Conservation (phyloP, 2,329 filamentous ascomycete genomes). For the Aureobasidium zeae region DNA sequence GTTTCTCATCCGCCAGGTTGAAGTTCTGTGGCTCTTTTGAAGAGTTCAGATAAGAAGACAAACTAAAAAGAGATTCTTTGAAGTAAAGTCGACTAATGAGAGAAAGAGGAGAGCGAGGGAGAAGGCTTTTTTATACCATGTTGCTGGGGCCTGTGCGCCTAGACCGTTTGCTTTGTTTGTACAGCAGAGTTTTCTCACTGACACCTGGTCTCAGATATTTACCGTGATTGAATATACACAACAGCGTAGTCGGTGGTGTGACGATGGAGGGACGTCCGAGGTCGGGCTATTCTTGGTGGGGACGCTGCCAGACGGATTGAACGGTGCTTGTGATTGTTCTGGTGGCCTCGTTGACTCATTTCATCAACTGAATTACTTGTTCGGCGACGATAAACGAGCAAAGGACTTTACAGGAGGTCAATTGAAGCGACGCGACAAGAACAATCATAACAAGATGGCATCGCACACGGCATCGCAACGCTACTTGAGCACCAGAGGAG, state of each 20-base stretch:
- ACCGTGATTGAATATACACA: conserved; percentile 5
- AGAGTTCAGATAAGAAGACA: conserved; percentile 85
- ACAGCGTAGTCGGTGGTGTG: no score
- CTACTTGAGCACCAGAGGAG: conserved; percentile 55
- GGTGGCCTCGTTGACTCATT: background rate
- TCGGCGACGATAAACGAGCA: background rate
- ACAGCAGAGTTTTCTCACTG: conserved; percentile 1
- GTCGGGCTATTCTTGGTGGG: no score
- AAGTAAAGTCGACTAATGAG: conserved; percentile 19
- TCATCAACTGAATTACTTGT: background rate
- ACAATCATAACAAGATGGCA: conserved; percentile 18
- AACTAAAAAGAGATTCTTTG: conserved; percentile 96
- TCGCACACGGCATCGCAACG: conserved; percentile 47
- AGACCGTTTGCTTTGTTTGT: conserved; percentile 8
- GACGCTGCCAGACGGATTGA: no score
- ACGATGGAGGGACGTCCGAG: no score
- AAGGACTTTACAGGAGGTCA: background rate
- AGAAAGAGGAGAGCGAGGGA: conserved; percentile 17
- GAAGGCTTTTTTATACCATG: conserved; percentile 7
- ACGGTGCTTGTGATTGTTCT: conserved; percentile 3
- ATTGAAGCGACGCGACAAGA: conserved; percentile 2
- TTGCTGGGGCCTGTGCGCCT: background rate
- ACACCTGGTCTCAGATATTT: background rate
- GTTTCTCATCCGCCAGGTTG: conserved; percentile 85
- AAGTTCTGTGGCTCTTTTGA: conserved; percentile 85